A percentile compares a stretch with the other conserved stretches of the same genome.
These are phyloP conservation scores for Xylaria multiplex DNA, from an alignment of 2,329 filamentous ascomycete genomes.

Conservation along the genomic window DNA sequence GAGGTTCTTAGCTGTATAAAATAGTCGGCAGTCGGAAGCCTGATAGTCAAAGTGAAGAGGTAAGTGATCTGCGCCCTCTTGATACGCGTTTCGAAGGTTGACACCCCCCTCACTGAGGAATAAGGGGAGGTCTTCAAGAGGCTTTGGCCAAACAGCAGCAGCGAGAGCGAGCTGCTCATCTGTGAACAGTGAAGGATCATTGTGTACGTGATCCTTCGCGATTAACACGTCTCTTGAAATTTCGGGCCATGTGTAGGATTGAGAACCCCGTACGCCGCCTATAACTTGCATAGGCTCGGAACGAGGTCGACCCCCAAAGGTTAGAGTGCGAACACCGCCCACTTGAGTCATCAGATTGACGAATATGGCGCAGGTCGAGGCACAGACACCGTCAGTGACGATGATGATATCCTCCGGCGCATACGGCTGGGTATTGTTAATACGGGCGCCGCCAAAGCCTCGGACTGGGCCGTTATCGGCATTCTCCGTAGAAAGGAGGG, in stretches of 20 bases:
- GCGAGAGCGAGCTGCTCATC: constrained; percentile 7
- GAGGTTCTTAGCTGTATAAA: constrained; percentile 58
- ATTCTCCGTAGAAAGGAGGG: constrained; percentile 1
- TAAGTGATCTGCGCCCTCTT: constrained; percentile 17
- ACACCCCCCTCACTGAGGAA: constrained; percentile 8
- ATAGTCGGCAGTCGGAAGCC: constrained; percentile 56
- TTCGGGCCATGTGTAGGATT: constrained; percentile 2
- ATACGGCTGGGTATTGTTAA: constrained; percentile 21
- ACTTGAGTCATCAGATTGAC: constrained; percentile 23
- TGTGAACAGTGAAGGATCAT: constrained; percentile 7
- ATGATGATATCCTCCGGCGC: constrained; percentile 25
- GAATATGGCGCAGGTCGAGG: constrained; percentile 28
- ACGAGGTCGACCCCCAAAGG: constrained; percentile 25
- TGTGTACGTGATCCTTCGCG: background rate
- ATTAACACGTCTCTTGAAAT: constrained; percentile 1
- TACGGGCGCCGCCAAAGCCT: constrained; percentile 14
- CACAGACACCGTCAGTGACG: constrained; percentile 27
- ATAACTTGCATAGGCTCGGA: constrained; percentile 31
- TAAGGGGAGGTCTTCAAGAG: constrained; percentile 6
- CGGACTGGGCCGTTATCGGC: constrained; percentile 7
- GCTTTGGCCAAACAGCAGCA: background rate
- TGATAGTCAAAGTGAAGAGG: constrained; percentile 32
- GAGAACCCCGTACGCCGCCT: constrained; percentile 25
- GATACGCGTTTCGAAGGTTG: constrained; percentile 28
- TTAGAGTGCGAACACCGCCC: constrained; percentile 16